Percentiles rank a stretch among this genome's conserved stretches.
phyloP scores from a whole-genome alignment of 805 yeast species.

The Vanderwaltozyma yarrowii region DNA sequence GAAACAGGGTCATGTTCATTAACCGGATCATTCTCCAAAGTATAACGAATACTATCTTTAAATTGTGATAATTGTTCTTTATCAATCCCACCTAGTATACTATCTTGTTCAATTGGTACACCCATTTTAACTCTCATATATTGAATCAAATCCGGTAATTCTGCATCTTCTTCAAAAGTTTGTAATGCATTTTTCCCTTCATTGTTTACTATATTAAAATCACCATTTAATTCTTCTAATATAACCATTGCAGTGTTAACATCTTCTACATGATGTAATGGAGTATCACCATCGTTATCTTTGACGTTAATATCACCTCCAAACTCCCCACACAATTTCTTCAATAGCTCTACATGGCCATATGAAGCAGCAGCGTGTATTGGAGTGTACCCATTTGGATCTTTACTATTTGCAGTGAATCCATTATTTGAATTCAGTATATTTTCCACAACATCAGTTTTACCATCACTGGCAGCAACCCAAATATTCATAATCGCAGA shows the following conservation, averaged over 20 bases:
- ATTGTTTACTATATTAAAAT: constrained; percentile 48
- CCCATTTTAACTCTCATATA: constrained; percentile 42
- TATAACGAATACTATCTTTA: constrained; percentile 43
- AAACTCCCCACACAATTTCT: constrained; percentile 24
- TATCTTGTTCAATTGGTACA: constrained; percentile 16
- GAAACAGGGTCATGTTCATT: constrained; percentile 36
- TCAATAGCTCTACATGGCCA: constrained; percentile 62
- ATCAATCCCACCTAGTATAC: constrained; percentile 19
- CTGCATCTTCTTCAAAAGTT: constrained; percentile 75
- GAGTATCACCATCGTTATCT: constrained; percentile 91
- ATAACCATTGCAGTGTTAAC: constrained; percentile 51
- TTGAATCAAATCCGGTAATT: constrained; percentile 64
- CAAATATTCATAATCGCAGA: constrained; percentile 65
- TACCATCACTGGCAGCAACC: constrained; percentile 91
- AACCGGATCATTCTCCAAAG: constrained; percentile 38
- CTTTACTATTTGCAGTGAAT: constrained; percentile 61
- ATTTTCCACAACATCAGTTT: constrained; percentile 45
- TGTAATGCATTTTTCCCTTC: constrained; percentile 71
- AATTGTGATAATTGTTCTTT: constrained; percentile 23
- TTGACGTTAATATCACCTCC: constrained; percentile 77
- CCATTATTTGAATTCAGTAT: constrained; percentile 33
- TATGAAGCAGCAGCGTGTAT: constrained; percentile 97
- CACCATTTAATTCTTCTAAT: constrained; percentile 60
- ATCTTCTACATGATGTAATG: constrained; percentile 84
- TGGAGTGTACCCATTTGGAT: constrained; percentile 93